A percentile compares a stretch with the other conserved stretches of the same genome.
Evolutionary conservation across 495 filamentous ascomycete genomes (phyloP).

Genomic region (Haplographium delicatum): DNA sequence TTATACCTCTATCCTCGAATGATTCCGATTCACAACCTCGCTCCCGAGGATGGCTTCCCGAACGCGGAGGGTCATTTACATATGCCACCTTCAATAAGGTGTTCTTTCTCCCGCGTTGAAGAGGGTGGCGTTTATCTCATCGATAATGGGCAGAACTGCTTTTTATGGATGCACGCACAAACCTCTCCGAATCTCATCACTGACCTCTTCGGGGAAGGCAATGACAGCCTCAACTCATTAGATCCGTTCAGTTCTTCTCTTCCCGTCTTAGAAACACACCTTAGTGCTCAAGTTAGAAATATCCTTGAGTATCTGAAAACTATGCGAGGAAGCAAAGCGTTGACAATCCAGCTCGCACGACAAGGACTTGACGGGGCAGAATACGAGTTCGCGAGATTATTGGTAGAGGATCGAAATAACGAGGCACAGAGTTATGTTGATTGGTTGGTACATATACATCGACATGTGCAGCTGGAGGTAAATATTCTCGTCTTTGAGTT

Average conservation of each 20-base stretch:
- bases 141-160: conserved; percentile 89
- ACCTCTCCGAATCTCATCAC: conserved; percentile 72
- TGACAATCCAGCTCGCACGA: conserved; percentile 84
- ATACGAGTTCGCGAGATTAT: conserved; percentile 86
- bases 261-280: conserved; percentile 80
- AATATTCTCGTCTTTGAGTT: conserved; percentile 34
- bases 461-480: conserved; percentile 85
- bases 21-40: conserved; percentile 84
- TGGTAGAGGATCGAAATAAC: conserved; percentile 94
- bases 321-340: conserved; percentile 76
- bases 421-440: conserved; percentile 98
- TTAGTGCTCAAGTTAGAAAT: conserved; percentile 93
- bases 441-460: conserved; percentile 94
- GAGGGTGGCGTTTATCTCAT: conserved; percentile 95
- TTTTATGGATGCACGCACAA: conserved; percentile 87
- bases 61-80: conserved; percentile 77
- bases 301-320: conserved; percentile 80
- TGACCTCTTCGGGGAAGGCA: conserved; percentile 82
- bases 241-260: conserved; percentile 73
- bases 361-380: conserved; percentile 94
- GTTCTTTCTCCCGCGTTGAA: conserved; percentile 86
- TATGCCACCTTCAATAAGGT: conserved; percentile 70
- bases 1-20: conserved; percentile 95
- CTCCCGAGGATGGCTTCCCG: conserved; percentile 81
- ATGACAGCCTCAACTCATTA: conserved; percentile 64